phyloP scores from a whole-genome alignment of 2,329 filamentous ascomycete genomes.

The Penicillium sp. region DNA sequence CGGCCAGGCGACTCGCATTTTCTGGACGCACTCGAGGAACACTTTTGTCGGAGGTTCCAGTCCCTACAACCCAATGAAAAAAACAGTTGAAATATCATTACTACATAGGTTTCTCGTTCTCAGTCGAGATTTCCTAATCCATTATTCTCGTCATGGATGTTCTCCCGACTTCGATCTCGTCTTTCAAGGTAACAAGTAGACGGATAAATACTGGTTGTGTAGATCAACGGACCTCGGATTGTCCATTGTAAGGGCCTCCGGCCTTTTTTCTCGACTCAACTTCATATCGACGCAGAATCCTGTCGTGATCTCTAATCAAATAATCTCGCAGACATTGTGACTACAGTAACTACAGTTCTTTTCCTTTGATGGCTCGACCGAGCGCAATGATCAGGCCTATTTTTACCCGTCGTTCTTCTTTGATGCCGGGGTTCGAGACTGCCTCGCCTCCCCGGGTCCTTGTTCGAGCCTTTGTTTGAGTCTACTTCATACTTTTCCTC shows the following conservation, averaged over 20 bases:
- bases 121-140: conserved; percentile 8
- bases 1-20: conserved; percentile 35
- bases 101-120: conserved; percentile 14
- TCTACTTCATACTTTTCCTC: not conserved
- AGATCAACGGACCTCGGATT: not conserved
- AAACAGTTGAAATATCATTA: conserved; percentile 41
- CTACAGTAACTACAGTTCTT: no score
- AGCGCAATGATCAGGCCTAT: not conserved
- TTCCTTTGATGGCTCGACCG: not conserved
- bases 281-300: not conserved
- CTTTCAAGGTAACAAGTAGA: not conserved
- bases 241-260: not conserved
- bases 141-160: conserved; percentile 7
- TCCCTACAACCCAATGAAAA: conserved; percentile 39
- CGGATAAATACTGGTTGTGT: not conserved
- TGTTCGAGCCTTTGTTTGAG: not conserved
- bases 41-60: conserved; percentile 35
- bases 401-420: not conserved
- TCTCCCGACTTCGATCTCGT: not conserved
- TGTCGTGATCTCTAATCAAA: not conserved
- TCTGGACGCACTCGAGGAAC: conserved; percentile 29
- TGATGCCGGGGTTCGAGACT: not conserved
- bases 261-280: not conserved
- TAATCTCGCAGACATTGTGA: not conserved
- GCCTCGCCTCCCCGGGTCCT: not conserved